Evolutionary conservation across 345 rosid genomes (phyloP), one percentile per base, ranked within the genome.

Genomic region (Punica granatum): DNA sequence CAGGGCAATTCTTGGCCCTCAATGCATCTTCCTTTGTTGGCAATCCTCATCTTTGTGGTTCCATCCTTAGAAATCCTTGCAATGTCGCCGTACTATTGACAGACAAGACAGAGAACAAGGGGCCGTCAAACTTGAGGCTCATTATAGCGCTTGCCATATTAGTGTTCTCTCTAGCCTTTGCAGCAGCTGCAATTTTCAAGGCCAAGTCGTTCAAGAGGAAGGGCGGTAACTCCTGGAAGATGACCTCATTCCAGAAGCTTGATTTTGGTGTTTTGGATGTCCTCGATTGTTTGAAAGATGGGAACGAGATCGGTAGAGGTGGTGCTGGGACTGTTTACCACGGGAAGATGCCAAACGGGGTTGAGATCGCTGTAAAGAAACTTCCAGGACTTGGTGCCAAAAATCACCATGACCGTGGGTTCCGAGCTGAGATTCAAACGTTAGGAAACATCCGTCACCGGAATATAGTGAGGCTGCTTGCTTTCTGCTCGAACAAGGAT

Each of bases 241-340:
- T 88, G 80, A 86, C 94, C 8, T 74, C 87, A 18, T 88, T 86
- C 69, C 90, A 88, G 69, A 82, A 81, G 69, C 82, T 88, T 9
- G 89, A 82, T 70, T 88, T 86, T 75, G 72, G 79, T 1, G 72
- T 71, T 6, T 44, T 63, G 3, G 89, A 88, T 56, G 48, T 88
- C 48, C 73, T 88, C 19, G 90, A 86, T 70, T 84, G 89, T 6
- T 81, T 88, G 58, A 84, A 86, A 63, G 90, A 88, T 15, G 82
- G 81, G 26, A 88, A 88, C 76, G 78, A 75, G 41, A 88, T 88
- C 4, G 94, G 94, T 4, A 76, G 84, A 72, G 94, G 90, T 51
- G 94, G 89, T 39, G 90, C 94, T 1, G 91, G 95, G 39, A 79
- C 83, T 13, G 95, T 88, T 19, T 88, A 81, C 66, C 80, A 77